Base-by-base conservation (phyloP, 2,329 filamentous ascomycete genomes). In the Neopestalotiopsis rosae region DNA sequence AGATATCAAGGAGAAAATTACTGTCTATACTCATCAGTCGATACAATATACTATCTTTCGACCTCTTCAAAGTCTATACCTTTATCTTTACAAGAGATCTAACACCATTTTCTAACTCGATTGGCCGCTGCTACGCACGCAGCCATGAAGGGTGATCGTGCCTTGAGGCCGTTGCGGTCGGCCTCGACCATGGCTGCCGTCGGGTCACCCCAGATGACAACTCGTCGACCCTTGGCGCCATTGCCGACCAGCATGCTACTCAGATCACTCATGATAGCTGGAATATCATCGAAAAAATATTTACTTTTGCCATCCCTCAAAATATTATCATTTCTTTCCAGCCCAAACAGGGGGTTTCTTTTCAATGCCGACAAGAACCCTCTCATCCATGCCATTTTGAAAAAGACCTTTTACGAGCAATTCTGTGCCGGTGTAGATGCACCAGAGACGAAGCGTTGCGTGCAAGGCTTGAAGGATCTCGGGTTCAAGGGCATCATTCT, bases 401-500 rank as follows among this genome's bases (percentile, higher is more conserved):
- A 85, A 73, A 80, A 82, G 69, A 88, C 86, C 0, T 87, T 85
- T 4, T 84, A 79, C 73, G 85, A 86, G 49, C 87, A 89, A 67
- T 89, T 89, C 77, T 89, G 87, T 71, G 84, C 85, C 0, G 87
- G 87, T 1, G 84, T 85, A 73, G 85, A 81, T 32, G 77, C 78
- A 13, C 74, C 77, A 0, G 84, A 88, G 76, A 84, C 87, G 0
- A 78, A 78, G n/a, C 75, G 74, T 20, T 84, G 80, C 0, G 81
- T 83, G 67, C 77, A 78, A 10, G 77, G 81, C n/a, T 72, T 87
- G 32, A 81, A 84, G 62, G 75, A 80, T 7, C 79, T 88, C 63
- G 87, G 87, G 0, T 89, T 88, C 73, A 79, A 81, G 14, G 87
- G 87, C 4, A 83, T 88, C n/a, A 87, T 89, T 10, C 80, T 89